phyloP scores from a whole-genome alignment of 2,329 filamentous ascomycete species.

The Aspergillus fijiensis region DNA sequence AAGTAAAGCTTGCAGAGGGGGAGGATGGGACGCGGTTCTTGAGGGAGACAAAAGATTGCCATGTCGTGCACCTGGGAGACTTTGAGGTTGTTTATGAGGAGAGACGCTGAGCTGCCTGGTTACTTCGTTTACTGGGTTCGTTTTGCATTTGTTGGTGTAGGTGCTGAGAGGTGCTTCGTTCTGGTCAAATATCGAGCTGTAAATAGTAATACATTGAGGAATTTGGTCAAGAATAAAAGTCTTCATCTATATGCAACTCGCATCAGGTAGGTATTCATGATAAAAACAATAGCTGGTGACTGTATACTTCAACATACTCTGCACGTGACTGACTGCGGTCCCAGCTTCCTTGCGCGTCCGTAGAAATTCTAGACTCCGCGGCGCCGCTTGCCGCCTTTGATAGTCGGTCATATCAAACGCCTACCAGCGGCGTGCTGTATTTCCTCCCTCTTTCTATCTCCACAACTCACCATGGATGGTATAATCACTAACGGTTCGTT shows the following conservation, averaged over 20 bases:
- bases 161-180: no score
- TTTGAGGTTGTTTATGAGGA: neutral
- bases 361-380: constrained; percentile 31
- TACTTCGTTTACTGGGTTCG: neutral
- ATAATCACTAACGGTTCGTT: constrained; percentile 30
- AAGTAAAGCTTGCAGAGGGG: neutral
- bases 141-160: no score
- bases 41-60: neutral
- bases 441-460: neutral
- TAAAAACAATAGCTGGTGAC: neutral
- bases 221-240: no score
- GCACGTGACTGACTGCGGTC: neutral
- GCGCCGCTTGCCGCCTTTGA: constrained; percentile 3
- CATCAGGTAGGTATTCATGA: no score
- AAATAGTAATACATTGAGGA: no score
- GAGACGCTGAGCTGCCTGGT: neutral
- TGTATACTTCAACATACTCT: neutral
- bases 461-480: constrained; percentile 32
- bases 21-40: neutral
- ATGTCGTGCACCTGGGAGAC: neutral
- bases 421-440: neutral
- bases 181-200: no score
- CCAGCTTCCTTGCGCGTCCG: constrained; percentile 16
- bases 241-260: no score
- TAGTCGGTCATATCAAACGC: constrained; percentile 1